Percentiles rank a stretch among this genome's conserved stretches.
These are phyloP conservation scores for Leishmania major DNA, from an alignment of 208 protist species.

Conservation along the genomic window DNA sequence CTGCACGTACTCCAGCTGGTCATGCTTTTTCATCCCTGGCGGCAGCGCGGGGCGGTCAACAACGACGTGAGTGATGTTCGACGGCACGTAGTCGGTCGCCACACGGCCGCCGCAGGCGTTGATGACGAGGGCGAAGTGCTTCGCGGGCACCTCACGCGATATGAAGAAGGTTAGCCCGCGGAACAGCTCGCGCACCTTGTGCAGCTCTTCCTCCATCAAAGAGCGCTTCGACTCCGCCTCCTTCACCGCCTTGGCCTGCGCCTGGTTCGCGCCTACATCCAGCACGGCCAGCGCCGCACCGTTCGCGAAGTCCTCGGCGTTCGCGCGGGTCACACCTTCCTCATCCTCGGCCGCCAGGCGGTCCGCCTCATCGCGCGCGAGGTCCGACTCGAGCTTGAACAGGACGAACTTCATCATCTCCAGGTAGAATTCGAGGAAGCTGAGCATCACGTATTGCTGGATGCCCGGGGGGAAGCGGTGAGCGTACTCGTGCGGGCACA, in stretches of 20 bases:
- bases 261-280: constrained; percentile 26
- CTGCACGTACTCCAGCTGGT: constrained; percentile 93
- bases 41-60: constrained; percentile 83
- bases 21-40: constrained; percentile 50
- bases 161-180: constrained; percentile 83
- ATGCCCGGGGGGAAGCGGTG: constrained; percentile 94
- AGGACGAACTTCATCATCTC: constrained; percentile 97
- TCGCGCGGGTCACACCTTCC: constrained; percentile 28
- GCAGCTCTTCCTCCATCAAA: constrained; percentile 64
- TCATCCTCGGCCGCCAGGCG: constrained; percentile 48
- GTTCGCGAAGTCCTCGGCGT: constrained; percentile 32
- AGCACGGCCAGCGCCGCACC: constrained; percentile 28
- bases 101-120: constrained; percentile 87
- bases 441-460: constrained; percentile 96
- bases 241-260: constrained; percentile 33
- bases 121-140: constrained; percentile 92
- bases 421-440: constrained; percentile 98
- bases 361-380: constrained; percentile 61
- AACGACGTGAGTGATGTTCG: constrained; percentile 88
- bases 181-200: constrained; percentile 70
- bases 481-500: constrained; percentile 97
- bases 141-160: constrained; percentile 90
- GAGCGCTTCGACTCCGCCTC: constrained; percentile 43
- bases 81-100: constrained; percentile 60
- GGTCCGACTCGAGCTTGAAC: constrained; percentile 95